These are phyloP conservation scores for Daldinia caldariorum DNA, from an alignment of 495 filamentous ascomycete genomes.

Conservation along the genomic window DNA sequence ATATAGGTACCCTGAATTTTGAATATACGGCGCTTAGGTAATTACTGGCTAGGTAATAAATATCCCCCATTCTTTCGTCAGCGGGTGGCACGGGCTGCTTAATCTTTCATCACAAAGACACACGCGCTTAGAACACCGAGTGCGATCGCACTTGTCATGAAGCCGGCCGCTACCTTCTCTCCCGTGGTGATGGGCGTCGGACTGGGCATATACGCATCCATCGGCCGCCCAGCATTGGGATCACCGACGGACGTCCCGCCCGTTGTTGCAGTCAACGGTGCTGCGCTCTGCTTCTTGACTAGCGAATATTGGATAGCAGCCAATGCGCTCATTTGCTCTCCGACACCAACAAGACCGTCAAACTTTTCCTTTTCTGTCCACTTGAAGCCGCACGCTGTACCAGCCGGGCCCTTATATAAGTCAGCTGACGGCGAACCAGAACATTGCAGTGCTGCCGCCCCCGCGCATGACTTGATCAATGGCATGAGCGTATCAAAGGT, in stretches of 20 bases:
- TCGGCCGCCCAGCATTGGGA: constrained; percentile 62
- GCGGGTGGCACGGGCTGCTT: constrained; percentile 8
- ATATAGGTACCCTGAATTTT: constrained; percentile 11
- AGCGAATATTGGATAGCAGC: constrained; percentile 73
- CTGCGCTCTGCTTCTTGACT: constrained; percentile 51
- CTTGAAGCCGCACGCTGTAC: constrained; percentile 64
- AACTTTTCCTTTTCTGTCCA: constrained; percentile 54
- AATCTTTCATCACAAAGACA: constrained; percentile 55
- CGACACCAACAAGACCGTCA: constrained; percentile 63
- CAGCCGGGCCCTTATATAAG: constrained; percentile 58
- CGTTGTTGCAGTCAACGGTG: constrained; percentile 64
- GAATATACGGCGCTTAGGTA: background rate
- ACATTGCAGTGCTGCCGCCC: constrained; percentile 70
- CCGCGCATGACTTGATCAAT: constrained; percentile 63
- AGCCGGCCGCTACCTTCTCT: constrained; percentile 71
- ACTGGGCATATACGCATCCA: constrained; percentile 35
- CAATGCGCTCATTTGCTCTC: constrained; percentile 78
- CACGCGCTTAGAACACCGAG: constrained; percentile 61
- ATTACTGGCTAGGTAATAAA: background rate
- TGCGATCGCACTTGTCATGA: constrained; percentile 69
- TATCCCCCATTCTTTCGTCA: constrained; percentile 32
- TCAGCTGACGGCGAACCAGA: constrained; percentile 62
- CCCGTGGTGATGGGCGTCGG: constrained; percentile 59
- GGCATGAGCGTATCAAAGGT: constrained; percentile 65
- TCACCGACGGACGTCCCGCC: constrained; percentile 76